Base-by-base conservation (phyloP, 768 basidiomycete genomes). In the Mycena chlorophos region DNA sequence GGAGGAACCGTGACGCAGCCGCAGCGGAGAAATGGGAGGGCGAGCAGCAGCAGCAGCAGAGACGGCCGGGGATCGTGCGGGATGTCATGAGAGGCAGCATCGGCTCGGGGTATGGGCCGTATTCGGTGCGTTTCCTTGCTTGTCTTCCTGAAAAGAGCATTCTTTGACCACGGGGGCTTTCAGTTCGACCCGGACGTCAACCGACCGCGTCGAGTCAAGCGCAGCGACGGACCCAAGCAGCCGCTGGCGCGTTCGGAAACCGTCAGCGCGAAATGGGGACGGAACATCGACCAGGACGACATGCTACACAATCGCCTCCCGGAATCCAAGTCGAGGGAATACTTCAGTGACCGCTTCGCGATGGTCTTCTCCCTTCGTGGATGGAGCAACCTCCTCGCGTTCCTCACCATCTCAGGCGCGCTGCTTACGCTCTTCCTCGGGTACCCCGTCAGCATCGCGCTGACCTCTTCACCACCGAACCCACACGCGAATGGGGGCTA, bases 81-180 rank as follows among this genome's bases (percentile, higher is more conserved):
- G 56, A 57, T 27, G 56, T 57, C 6, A 46, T 51, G 5, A 52
- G 51, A 22, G 51, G 45, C 2, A 52, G 51, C 43, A 57, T 57
- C 17, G 56, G 56, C 10, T 20, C 26, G 3, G 56, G 42, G 27
- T 57, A 57, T 28, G 56, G 56, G 8, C 56, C 56, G 25, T 57
- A 57, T 42, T 26, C 56, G 38, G 56, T 52, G 56, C 45, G 56
- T 40, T n/a, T 8, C 8, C 26, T 27, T 20, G 71, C 77, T 8
- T 8, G 20, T 63, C 65, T 77, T 39, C 71, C 77, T 61, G 76
- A 76, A 61, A 75, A 73, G 72, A 40, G 28, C 19, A 42, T 49
- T 49, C 17, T 4, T 20, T 39, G 27, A 1, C 16, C 14, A 27
- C n/a, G n/a, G n/a, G n/a, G 46, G 20, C 31, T 22, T 19, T 19